Base-by-base conservation (phyloP, 1,139 yeast species). In the Keqinozyma sinolaborantium region DNA sequence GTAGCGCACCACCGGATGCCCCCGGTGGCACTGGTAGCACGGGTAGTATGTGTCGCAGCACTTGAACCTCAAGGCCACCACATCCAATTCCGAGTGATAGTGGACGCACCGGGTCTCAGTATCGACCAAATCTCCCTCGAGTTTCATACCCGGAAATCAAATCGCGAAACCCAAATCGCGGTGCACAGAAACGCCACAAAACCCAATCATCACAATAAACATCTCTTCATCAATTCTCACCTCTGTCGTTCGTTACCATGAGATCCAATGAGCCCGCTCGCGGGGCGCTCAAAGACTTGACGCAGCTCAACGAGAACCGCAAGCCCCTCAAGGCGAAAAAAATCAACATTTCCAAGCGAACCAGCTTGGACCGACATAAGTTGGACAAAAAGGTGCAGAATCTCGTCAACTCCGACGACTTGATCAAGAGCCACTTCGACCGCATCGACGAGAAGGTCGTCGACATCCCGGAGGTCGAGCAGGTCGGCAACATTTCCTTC, bases 1-100 rank as follows among this genome's bases (percentile, higher is more conserved):
- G 53, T 60, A 58, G 25, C 45, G 44, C 18, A 30, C 26, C 5
- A 46, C 29, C 4, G 25, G 29, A 31, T 58, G 64, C 16, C 30
- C 30, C 9, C 43, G 39, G 39, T 69, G 74, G 40, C 74, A 69
- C 43, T 63, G 41, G 44, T 47, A 64, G 45, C 74, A 69, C 2
- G 73, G 70, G 37, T 51, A 69, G 36, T 54, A 68, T 6, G 35
- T 32, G 11, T 33, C 40, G 40, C 74, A 69, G 44, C 74, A 69
- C 34, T 54, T 56, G 47, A 64, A 66, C 39, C 60, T 62, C 32
- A 69, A 48, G 12, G 73, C 73, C 3, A 69, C 60, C n/a, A 68
- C 54, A 39, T 69, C 74, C 2, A 58, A 41, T 3, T 32, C 34
- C 18, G 57, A 35, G 31, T 62, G 58, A 42, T 66, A 68, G 49